Evolutionary conservation across 768 basidiomycete species (phyloP).

Genomic region (Cystobasidium tubakii): DNA sequence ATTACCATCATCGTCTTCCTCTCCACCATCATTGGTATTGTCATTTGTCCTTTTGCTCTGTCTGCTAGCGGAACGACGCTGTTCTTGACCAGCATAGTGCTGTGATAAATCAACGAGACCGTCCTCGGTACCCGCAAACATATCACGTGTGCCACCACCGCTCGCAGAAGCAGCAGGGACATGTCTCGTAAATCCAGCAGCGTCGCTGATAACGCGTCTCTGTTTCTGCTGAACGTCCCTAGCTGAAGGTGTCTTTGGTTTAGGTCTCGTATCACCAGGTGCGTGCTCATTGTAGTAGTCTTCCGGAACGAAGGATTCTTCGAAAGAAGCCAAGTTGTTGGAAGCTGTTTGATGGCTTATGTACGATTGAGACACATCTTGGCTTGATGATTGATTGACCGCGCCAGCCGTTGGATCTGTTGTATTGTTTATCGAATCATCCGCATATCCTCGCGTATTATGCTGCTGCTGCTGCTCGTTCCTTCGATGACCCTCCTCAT

Average conservation of each 20-base stretch:
- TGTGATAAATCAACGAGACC: slow-evolving; percentile 20
- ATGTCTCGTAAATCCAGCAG: slow-evolving; percentile 31
- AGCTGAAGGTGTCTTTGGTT: slow-evolving; percentile 15
- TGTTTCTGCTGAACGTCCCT: slow-evolving; percentile 13
- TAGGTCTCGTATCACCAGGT: neutral
- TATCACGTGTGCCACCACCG: slow-evolving; percentile 6
- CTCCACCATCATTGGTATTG: neutral
- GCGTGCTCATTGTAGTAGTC: neutral
- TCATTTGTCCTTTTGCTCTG: neutral
- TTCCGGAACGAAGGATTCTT: slow-evolving; percentile 31
- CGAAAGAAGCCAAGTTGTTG: slow-evolving; percentile 26
- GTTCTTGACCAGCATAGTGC: neutral
- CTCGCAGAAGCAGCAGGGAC: neutral
- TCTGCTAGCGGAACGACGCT: neutral
- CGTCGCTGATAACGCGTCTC: slow-evolving; percentile 22
- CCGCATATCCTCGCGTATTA: neutral
- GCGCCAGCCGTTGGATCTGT: neutral
- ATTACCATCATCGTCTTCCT: neutral
- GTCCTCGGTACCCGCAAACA: slow-evolving; percentile 19
- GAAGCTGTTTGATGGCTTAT: slow-evolving; percentile 16
- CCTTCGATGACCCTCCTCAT: neutral
- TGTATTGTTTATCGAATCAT: slow-evolving; percentile 18
- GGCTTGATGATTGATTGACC: neutral
- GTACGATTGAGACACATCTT: slow-evolving; percentile 6
- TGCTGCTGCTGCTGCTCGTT: neutral